Evolutionary conservation across 1,139 yeast species (phyloP).

Genomic region (Debaryomyces sp.): DNA sequence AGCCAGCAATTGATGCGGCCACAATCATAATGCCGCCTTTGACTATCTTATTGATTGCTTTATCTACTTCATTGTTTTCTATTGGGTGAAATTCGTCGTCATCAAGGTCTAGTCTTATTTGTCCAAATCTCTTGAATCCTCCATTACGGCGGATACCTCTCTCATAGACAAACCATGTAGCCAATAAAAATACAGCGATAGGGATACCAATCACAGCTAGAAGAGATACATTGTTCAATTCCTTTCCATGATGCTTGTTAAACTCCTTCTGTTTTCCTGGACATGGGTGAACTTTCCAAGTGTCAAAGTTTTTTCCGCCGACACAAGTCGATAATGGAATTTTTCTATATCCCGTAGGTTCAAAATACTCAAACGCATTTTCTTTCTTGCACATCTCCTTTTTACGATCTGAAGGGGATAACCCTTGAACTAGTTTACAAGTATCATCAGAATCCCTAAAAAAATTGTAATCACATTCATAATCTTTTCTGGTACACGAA

Average conservation of each 20-base stretch:
- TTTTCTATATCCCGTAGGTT: slow-evolving; percentile 50
- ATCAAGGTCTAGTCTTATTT: slow-evolving; percentile 77
- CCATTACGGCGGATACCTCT: slow-evolving; percentile 80
- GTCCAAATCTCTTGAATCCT: slow-evolving; percentile 81
- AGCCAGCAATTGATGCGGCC: slow-evolving; percentile 46
- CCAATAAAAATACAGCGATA: slow-evolving; percentile 53
- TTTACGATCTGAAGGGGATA: slow-evolving; percentile 63
- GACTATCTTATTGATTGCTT: slow-evolving; percentile 61
- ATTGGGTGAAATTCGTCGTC: slow-evolving; percentile 66
- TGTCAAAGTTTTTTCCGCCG: slow-evolving; percentile 58
- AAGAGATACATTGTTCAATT: slow-evolving; percentile 56
- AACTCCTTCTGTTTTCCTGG: slow-evolving; percentile 84
- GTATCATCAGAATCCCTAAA: slow-evolving; percentile 75
- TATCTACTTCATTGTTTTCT: slow-evolving; percentile 68
- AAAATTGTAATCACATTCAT: slow-evolving; percentile 91
- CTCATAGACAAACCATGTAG: slow-evolving; percentile 77
- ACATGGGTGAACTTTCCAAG: slow-evolving; percentile 70
- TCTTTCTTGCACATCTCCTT: slow-evolving; percentile 60
- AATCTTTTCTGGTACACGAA: slow-evolving; percentile 84
- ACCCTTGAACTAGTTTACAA: slow-evolving; percentile 78
- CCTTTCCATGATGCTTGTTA: slow-evolving; percentile 56
- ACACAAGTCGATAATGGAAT: slow-evolving; percentile 49
- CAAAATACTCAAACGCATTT: slow-evolving; percentile 57
- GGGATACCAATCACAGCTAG: slow-evolving; percentile 61
- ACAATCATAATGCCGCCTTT: slow-evolving; percentile 60